Evolutionary conservation across 228 moss, liverwort and hornwort genomes (phyloP), one percentile per base, ranked within the genome.

Genomic region (Sphagnum magellanicum): DNA sequence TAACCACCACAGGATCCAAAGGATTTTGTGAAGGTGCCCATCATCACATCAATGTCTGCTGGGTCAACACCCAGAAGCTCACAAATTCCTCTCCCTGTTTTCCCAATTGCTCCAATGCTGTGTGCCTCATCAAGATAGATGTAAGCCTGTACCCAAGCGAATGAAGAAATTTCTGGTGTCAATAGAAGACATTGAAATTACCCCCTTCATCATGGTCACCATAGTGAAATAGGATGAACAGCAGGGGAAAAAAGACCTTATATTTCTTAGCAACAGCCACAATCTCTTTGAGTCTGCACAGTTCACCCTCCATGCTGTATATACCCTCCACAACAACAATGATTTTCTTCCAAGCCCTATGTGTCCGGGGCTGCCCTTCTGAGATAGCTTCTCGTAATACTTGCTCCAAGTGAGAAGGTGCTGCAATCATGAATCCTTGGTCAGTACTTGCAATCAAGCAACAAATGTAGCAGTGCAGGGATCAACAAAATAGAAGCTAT

Each of bases 1-100:
- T 97, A 97, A 52, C 97, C 97, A 48, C 97, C 93, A 74, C 90
- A 93, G 4, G 97, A 97, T 59, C 97, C 97, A 78, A 97, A 97
- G 16, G 97, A 93, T 81, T 93, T 97, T 58, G 97, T 97, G 67
- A 97, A 97, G 4, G 97, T 90, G 68, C 97, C 97, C 93, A 97
- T 97, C 93, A 93, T 93, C 50, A 93, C 90, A 78, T 97, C 88
- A 75, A 97, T 78, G 65, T 86, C 67, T 69, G 93, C 83, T 68
- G 93, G 77, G 70, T 97, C 91, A 14, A 97, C 93, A 53, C 91
- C 97, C 82, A 93, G 87, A 14, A 80, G 79, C 82, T 97, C 97
- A 77, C 97, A 97, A 59, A 97, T 82, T 47, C 97, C 97, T 69
- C 76, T 88, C 6, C 97, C 97, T 5, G 91, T 90, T 80, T 84